Conservation (phyloP, 2,329 filamentous ascomycete genomes). For the Aspergillus sojae region DNA sequence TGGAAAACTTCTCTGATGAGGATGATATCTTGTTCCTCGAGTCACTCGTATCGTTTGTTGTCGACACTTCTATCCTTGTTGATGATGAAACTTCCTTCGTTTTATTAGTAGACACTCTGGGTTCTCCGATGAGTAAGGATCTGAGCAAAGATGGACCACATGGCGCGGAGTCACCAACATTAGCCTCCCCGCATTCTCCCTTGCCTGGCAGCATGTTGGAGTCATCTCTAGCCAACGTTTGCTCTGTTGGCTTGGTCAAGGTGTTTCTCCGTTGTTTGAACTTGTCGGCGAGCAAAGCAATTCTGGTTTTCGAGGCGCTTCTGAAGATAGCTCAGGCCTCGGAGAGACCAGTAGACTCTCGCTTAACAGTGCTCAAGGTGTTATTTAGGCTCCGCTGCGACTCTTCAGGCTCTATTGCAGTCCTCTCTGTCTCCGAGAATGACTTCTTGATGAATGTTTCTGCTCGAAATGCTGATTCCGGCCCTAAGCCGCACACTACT, state of each 20-base stretch:
- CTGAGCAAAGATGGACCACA: conserved; percentile 30
- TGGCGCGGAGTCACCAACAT: conserved; percentile 45
- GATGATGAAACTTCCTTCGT: conserved; percentile 37
- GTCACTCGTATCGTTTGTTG: conserved; percentile 42
- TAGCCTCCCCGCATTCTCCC: conserved; percentile 32
- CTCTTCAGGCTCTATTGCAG: conserved; percentile 73
- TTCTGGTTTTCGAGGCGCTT: conserved; percentile 64
- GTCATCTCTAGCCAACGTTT: conserved; percentile 59
- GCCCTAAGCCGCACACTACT: conserved; percentile 45
- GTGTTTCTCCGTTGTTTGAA: conserved; percentile 77
- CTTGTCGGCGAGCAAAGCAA: conserved; percentile 65
- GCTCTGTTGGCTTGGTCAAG: conserved; percentile 69
- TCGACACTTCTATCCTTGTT: conserved; percentile 34
- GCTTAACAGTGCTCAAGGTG: conserved; percentile 74
- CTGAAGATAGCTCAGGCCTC: conserved; percentile 64
- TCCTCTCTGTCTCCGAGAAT: conserved; percentile 71
- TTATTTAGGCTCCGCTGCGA: conserved; percentile 83
- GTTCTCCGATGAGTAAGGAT: conserved; percentile 40
- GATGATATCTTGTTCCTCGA: conserved; percentile 42
- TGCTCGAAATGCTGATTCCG: conserved; percentile 62
- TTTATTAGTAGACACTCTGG: conserved; percentile 35
- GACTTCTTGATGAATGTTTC: conserved; percentile 72
- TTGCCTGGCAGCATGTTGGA: conserved; percentile 35
- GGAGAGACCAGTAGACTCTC: conserved; percentile 67
- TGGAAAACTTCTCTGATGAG: conserved; percentile 40